Percentiles rank a stretch among this genome's conserved stretches.
These are phyloP conservation scores for Alternaria panax DNA, from an alignment of 2,329 filamentous ascomycete genomes.

Conservation along the genomic window DNA sequence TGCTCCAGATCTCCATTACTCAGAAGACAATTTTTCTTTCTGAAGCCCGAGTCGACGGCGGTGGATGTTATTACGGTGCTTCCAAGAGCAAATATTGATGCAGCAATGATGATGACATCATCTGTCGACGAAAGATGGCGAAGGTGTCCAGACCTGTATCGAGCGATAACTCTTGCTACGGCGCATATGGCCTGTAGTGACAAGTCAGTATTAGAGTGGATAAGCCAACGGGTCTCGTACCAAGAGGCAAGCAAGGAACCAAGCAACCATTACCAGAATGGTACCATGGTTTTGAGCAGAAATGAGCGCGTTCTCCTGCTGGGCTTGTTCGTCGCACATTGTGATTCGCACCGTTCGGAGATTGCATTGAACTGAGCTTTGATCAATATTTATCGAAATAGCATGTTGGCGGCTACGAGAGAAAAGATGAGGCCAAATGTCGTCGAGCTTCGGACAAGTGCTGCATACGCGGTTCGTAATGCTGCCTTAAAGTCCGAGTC, in stretches of 20 bases:
- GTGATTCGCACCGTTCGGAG: conserved; percentile 20
- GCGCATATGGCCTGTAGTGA: conserved; percentile 26
- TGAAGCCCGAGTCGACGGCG: conserved; percentile 29
- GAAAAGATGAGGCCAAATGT: conserved; percentile 19
- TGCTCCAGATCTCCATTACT: conserved; percentile 7
- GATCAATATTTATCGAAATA: conserved; percentile 26
- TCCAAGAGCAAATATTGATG: conserved; percentile 31
- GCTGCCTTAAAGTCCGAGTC: conserved; percentile 22
- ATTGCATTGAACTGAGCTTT: conserved; percentile 30
- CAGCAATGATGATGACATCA: conserved; percentile 29
- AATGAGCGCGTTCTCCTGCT: conserved; percentile 28
- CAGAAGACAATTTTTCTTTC: conserved; percentile 27
- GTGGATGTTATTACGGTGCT: conserved; percentile 32
- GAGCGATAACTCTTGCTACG: conserved; percentile 23
- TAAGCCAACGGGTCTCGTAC: conserved; percentile 15
- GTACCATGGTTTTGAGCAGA: conserved; percentile 35
- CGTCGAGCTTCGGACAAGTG: conserved; percentile 16
- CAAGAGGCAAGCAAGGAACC: conserved; percentile 35
- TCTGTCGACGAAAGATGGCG: conserved; percentile 23
- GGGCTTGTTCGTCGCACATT: conserved; percentile 20
- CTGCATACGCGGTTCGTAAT: conserved; percentile 21
- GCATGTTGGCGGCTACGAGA: conserved; percentile 10
- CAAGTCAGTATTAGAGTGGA: conserved; percentile 8
- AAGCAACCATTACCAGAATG: conserved; percentile 36
- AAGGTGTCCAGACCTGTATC: conserved; percentile 22